Percentiles rank a stretch among this genome's conserved stretches.
phyloP scores from a whole-genome alignment of 2,329 filamentous ascomycete species.

The Xylaria sp. region DNA sequence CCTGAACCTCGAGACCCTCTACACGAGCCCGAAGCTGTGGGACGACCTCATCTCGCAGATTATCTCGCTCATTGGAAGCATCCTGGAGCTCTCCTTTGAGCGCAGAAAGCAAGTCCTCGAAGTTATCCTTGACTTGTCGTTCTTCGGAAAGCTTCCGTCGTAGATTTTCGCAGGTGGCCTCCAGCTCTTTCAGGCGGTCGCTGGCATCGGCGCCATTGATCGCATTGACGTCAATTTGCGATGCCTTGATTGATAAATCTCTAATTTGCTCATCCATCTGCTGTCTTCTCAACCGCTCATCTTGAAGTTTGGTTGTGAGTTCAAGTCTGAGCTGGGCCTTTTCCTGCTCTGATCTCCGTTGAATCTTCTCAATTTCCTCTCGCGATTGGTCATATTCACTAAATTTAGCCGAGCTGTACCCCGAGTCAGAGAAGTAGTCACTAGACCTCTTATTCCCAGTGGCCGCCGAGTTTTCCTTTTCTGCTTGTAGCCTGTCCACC shows the following conservation, averaged over 20 bases:
- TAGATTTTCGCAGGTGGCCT: constrained; percentile 82
- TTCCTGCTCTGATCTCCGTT: constrained; percentile 88
- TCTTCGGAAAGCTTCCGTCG: constrained; percentile 86
- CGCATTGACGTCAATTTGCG: constrained; percentile 66
- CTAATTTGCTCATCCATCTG: constrained; percentile 86
- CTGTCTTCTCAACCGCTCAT: constrained; percentile 80
- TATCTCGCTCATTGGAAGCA: constrained; percentile 88
- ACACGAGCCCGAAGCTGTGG: constrained; percentile 80
- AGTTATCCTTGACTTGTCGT: constrained; percentile 87
- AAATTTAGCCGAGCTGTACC: constrained; percentile 83
- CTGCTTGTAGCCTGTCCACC: constrained; percentile 86
- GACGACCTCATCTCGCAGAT: constrained; percentile 87
- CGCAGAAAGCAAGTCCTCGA: constrained; percentile 88
- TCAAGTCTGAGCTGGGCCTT: constrained; percentile 87
- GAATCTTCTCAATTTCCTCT: constrained; percentile 82
- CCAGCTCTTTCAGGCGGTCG: constrained; percentile 78
- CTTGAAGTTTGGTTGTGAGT: constrained; percentile 85
- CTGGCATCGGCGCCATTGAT: constrained; percentile 66
- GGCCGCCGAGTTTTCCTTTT: constrained; percentile 68
- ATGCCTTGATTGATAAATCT: constrained; percentile 80
- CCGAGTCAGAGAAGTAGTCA: constrained; percentile 98
- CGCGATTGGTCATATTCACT: constrained; percentile 71
- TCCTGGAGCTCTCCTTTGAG: constrained; percentile 84
- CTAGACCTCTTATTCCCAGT: constrained; percentile 78
- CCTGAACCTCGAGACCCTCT: constrained; percentile 80